Base-by-base conservation (phyloP, 2,329 filamentous ascomycete genomes). In the Penicillium sp. region DNA sequence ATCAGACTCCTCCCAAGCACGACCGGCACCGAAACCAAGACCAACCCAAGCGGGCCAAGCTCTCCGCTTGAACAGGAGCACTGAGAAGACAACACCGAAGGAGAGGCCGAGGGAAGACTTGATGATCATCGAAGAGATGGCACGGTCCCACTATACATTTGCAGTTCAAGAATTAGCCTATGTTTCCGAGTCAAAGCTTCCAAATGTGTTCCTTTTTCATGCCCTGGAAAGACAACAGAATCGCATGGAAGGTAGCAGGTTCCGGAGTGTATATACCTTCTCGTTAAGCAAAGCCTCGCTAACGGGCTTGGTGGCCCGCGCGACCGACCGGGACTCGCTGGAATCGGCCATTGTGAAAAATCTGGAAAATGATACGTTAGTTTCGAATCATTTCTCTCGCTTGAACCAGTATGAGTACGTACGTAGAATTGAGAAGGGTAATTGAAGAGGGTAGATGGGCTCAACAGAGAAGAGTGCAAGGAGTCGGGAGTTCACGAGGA, bases 1-100 rank as follows among this genome's bases (percentile, higher is more conserved):
- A 82, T 99, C 96, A 80, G 95, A 97, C 83, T 99, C 95, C 79
- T 99, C 95, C 83, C 96, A 99, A 57, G 95, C 95, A 72, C 96
- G 88, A 70, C 95, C 95, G 63, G 93, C 93, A 75, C 96, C 95
- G 76, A 99, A 98, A 57, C 95, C 95, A 54, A 93, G 84, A 65
- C 95, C 95, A 66, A 96, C 86, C 75, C 92, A 95, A n/a, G 93
- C 95, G 57, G 95, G 95, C 92, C 93, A 99, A 66, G 95, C 91
- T 81, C 95, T 89, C 78, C 96, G 90, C 85, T 96, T 96, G 87
- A 99, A 99, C 55, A 99, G 81, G 58, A 99, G 89, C 61, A 99
- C 93, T 61, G 95, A 98, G 84, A 99, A 98, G 80, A 99, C 91
- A 77, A 99, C 89, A 75, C 95, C 95, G 80, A 99, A 99, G 68